Base-by-base conservation (phyloP, 192 early-diverging fungal genomes). In the Coemansia sp. region DNA sequence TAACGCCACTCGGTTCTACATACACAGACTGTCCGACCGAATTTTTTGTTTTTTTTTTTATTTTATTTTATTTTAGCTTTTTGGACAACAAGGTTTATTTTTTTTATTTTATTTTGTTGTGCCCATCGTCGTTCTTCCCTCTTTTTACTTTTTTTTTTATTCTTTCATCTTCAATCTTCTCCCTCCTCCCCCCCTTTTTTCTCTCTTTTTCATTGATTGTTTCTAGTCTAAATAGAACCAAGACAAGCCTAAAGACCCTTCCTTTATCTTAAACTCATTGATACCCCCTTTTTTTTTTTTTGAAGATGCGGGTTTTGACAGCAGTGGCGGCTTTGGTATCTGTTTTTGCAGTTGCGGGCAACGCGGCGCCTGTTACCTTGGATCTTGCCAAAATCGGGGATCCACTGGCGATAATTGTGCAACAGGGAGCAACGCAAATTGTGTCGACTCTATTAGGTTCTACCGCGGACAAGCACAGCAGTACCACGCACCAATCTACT, bases 221-320 rank as follows among this genome's bases (percentile, higher is more conserved):
- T 60, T 37, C 9, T 37, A 38, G 9, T 60, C 58, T 41, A 38
- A 8, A 4, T 8, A 33, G 55, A 8, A 18, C 51, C 20, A 18
- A 52, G 15, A 18, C 15, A 18, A 52, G 51, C 51, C 9, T 9
- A 11, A 32, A 33, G 4, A 20, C 55, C 22, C 32, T 57, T 6
- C 33, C 20, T 7, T 18, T 54, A 18, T 54, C 20, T 54, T 18
- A 7, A 18, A 18, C 53, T 20, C 53, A 7, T 18, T 33, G 20
- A 18, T 5, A 17, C 51, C 15, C n/a, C n/a, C n/a, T n/a, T 33
- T 57, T 41, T 41, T 1, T 61, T 37, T 39, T 11, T n/a, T n/a
- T n/a, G n/a, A 57, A 14, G 14, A 69, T 69, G 67, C 53, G 67
- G 38, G 20, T 61, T 33, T 7, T 62, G 32, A 33, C 67, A 20